These are phyloP conservation scores for Nepenthes gracilis DNA, from an alignment of 148 eudicot genomes.

Conservation along the genomic window DNA sequence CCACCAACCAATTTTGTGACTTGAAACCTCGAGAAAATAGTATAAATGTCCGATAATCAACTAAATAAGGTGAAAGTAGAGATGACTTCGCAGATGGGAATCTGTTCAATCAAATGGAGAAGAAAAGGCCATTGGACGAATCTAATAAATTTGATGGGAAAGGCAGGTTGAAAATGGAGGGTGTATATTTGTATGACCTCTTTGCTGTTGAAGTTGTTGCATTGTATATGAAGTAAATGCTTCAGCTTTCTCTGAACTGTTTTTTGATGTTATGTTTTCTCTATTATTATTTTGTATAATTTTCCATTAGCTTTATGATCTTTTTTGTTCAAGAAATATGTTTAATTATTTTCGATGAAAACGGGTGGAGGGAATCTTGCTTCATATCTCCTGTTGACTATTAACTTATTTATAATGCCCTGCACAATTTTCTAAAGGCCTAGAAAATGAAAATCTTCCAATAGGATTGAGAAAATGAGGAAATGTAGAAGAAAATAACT, in stretches of 20 bases:
- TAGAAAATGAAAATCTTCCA: no score
- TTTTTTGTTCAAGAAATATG: no score
- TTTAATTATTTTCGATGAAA: no score
- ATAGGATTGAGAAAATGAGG: no score
- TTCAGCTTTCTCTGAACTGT: conserved; percentile 34
- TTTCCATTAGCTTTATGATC: no score
- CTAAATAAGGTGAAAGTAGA: conserved; percentile 16
- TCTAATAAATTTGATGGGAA: conserved; percentile 15
- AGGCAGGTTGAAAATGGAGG: conserved; percentile 53
- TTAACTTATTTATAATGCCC: no score
- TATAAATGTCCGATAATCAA: conserved; percentile 21
- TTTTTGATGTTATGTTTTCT: not conserved
- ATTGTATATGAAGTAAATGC: conserved; percentile 55
- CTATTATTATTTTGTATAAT: no score
- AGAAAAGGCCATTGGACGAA: conserved; percentile 3
- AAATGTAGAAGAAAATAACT: no score
- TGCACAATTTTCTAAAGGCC: no score
- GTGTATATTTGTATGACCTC: conserved; percentile 34
- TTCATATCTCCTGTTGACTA: no score
- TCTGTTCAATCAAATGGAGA: conserved; percentile 25
- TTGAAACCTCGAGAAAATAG: conserved; percentile 16
- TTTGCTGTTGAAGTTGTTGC: conserved; percentile 28
- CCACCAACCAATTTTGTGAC: conserved; percentile 17
- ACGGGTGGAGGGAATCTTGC: no score
- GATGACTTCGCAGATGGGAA: conserved; percentile 25